A percentile compares a stretch with the other conserved stretches of the same genome.
These are phyloP conservation scores for Lyophyllum atratum DNA, from an alignment of 768 basidiomycete genomes.

Conservation along the genomic window DNA sequence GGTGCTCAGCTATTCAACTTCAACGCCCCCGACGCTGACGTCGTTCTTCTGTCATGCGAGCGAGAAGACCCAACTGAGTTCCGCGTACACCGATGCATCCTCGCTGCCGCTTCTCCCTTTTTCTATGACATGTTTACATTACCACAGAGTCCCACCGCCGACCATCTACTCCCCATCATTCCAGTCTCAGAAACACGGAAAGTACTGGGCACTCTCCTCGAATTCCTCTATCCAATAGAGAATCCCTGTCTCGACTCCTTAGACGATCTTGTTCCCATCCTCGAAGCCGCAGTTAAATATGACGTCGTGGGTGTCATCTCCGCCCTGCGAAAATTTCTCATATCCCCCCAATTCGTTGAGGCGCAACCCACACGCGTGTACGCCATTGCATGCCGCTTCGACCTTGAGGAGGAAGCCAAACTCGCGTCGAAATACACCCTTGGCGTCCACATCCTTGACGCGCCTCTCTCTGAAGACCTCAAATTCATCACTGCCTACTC, in stretches of 20 bases:
- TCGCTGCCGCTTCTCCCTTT: conserved; percentile 65
- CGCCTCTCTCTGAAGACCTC: conserved; percentile 62
- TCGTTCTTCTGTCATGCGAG: conserved; percentile 48
- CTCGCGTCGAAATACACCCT: conserved; percentile 64
- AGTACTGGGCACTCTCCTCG: conserved; percentile 52
- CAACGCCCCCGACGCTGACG: conserved; percentile 51
- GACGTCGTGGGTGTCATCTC: conserved; percentile 51
- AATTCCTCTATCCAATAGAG: conserved; percentile 62
- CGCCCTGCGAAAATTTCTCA: conserved; percentile 51
- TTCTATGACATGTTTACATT: conserved; percentile 70
- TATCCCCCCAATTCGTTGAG: conserved; percentile 49
- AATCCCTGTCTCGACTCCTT: conserved; percentile 53
- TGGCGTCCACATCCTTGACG: conserved; percentile 50
- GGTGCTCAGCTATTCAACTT: conserved; percentile 39
- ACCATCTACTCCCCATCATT: conserved; percentile 43
- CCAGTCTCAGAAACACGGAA: conserved; percentile 53
- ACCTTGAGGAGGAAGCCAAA: conserved; percentile 62
- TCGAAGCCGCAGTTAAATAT: conserved; percentile 64
- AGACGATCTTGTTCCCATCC: conserved; percentile 51
- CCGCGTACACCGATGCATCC: conserved; percentile 61
- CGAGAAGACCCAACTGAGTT: conserved; percentile 45
- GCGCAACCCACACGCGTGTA: conserved; percentile 62
- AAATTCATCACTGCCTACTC: conserved; percentile 68
- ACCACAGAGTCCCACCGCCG: conserved; percentile 42
- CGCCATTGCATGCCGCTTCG: conserved; percentile 68